Evolutionary conservation across 306 rosid species (phyloP).

Genomic region (Quercus wislizeni): DNA sequence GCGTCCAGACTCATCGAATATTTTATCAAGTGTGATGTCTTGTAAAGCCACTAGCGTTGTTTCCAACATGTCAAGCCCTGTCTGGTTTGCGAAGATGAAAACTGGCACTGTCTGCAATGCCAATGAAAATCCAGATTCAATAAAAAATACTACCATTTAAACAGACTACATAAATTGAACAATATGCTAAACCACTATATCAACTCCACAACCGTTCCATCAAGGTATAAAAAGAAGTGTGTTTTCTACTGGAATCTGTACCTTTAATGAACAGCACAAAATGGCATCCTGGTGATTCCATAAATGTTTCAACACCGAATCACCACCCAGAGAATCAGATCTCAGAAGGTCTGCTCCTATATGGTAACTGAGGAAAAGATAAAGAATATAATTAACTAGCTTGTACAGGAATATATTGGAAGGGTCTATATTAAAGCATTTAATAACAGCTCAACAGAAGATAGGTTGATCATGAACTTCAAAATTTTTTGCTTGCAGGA

Average conservation of each 20-base stretch:
- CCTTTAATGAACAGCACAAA: constrained; percentile 89
- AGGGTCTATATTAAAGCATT: background rate
- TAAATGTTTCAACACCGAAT: constrained; percentile 60
- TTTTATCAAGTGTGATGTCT: constrained; percentile 91
- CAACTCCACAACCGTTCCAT: background rate
- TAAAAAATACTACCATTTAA: background rate
- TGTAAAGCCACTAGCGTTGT: constrained; percentile 88
- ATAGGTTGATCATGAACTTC: too few species aligned
- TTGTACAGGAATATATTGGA: background rate
- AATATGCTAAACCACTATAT: background rate
- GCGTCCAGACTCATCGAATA: constrained; percentile 84
- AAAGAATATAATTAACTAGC: background rate
- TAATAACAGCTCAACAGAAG: too few species aligned
- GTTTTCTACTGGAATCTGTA: constrained; percentile 9
- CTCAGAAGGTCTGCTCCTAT: constrained; percentile 64
- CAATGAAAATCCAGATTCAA: background rate
- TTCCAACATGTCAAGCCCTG: constrained; percentile 97
- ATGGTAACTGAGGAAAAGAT: constrained; percentile 46
- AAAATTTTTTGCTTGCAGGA: too few species aligned
- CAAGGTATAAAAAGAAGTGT: background rate
- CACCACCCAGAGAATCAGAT: constrained; percentile 63
- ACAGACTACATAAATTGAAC: background rate
- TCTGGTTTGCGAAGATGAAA: constrained; percentile 87
- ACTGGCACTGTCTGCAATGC: constrained; percentile 66
- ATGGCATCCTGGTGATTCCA: constrained; percentile 95